Conservation (phyloP, 1,139 yeast genomes). For the Blastobotrys ciferrii region DNA sequence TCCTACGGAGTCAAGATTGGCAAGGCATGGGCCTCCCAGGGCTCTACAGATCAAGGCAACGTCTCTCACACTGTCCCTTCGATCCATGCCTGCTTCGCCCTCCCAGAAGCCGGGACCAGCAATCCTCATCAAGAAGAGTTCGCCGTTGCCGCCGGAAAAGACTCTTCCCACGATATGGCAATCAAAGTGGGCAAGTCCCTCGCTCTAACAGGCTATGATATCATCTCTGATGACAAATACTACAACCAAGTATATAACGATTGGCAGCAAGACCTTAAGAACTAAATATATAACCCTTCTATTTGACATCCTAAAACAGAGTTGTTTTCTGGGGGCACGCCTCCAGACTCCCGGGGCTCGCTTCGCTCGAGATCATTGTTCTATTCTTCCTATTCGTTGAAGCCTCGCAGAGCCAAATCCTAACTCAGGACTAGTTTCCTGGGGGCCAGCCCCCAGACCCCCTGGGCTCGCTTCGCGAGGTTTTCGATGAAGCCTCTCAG, state of each 20-base stretch:
- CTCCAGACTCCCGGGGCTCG: too few species aligned
- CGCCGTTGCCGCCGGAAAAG: slow-evolving; percentile 5
- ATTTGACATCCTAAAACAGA: too few species aligned
- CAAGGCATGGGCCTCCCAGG: not conserved
- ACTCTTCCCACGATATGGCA: slow-evolving; percentile 7
- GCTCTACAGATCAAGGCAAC: slow-evolving; percentile 12
- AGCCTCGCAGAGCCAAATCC: too few species aligned
- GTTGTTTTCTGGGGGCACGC: too few species aligned
- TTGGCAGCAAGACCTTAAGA: not conserved
- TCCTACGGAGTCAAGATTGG: slow-evolving; percentile 8
- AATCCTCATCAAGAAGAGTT: slow-evolving; percentile 7
- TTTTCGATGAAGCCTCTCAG: too few species aligned
- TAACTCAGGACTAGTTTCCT: too few species aligned
- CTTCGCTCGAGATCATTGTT: too few species aligned
- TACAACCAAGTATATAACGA: not conserved
- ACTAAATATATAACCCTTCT: not conserved
- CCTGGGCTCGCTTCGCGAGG: too few species aligned
- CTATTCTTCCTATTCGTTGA: too few species aligned
- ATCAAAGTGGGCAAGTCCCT: slow-evolving; percentile 6
- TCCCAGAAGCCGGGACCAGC: slow-evolving; percentile 2
- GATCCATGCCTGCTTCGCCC: slow-evolving; percentile 6
- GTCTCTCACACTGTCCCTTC: slow-evolving; percentile 6
- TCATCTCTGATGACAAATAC: not conserved
- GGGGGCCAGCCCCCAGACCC: too few species aligned
- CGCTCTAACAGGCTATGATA: not conserved